These are phyloP conservation scores for Zygoascus biomembranicola DNA, from an alignment of 805 yeast species.

Conservation along the genomic window DNA sequence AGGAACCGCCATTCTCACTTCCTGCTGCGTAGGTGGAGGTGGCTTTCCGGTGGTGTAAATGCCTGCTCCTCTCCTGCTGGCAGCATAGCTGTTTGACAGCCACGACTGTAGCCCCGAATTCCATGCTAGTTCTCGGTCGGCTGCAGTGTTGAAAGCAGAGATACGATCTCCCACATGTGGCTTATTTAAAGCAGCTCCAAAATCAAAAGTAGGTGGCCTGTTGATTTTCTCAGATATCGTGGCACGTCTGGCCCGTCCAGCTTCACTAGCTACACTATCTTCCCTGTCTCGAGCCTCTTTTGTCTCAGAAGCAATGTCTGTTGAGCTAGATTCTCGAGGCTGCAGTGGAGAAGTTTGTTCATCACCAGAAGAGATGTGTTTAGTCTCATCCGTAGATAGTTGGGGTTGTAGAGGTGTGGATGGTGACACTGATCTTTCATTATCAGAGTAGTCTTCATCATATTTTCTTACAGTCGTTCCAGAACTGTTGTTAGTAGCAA, in stretches of 20 bases:
- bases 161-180: conserved; percentile 22
- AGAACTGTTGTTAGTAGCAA: background rate
- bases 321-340: background rate
- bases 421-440: background rate
- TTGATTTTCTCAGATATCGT: conserved; percentile 12
- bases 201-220: conserved; percentile 27
- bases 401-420: background rate
- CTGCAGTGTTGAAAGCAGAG: conserved; percentile 22
- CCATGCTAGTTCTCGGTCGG: conserved; percentile 27
- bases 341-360: background rate
- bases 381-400: background rate
- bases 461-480: background rate
- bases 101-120: conserved; percentile 28
- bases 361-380: background rate
- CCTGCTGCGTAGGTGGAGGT: conserved; percentile 17
- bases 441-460: background rate
- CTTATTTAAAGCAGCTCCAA: conserved; percentile 23
- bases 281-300: background rate
- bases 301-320: background rate
- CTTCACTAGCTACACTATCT: background rate
- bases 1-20: conserved; percentile 10
- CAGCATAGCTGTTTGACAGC: conserved; percentile 18
- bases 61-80: conserved; percentile 6
- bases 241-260: background rate
- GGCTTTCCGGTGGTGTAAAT: conserved; percentile 25